phyloP scores from a whole-genome alignment of 768 basidiomycete genomes.

The Kwoniella pini region DNA sequence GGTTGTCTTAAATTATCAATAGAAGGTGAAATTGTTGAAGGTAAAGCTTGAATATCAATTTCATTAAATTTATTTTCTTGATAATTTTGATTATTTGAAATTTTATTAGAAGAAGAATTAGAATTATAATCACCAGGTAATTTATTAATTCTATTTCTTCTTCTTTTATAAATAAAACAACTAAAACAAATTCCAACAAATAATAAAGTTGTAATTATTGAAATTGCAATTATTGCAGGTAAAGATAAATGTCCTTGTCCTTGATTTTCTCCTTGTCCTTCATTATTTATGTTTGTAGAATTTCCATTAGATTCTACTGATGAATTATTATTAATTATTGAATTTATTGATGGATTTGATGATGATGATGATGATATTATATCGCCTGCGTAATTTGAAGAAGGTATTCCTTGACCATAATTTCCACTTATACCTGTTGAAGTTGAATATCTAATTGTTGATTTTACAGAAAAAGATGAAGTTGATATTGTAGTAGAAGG shows the following conservation, averaged over 20 bases:
- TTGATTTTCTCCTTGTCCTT: background rate
- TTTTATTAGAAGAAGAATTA: no score
- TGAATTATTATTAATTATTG: no score
- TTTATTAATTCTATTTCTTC: slow-evolving; percentile 9
- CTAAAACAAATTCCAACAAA: slow-evolving; percentile 3
- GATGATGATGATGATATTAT: no score
- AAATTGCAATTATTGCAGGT: background rate
- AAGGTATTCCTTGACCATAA: no score
- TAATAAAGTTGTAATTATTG: slow-evolving; percentile 5
- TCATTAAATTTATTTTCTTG: background rate
- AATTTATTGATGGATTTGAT: no score
- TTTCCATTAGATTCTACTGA: no score
- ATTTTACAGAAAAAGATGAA: no score
- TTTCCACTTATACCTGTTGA: no score
- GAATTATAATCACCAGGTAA: background rate
- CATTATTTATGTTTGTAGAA: background rate
- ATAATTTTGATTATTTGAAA: no score
- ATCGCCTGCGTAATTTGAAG: no score
- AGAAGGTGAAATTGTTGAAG: background rate
- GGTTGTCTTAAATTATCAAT: slow-evolving; percentile 1
- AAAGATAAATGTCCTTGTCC: background rate
- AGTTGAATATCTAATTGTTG: no score
- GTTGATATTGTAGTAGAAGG: no score
- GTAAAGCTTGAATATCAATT: slow-evolving; percentile 8
- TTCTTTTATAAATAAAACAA: slow-evolving; percentile 9